Conservation (phyloP, 2,329 filamentous ascomycete genomes). For the Sclerotinia borealis region DNA sequence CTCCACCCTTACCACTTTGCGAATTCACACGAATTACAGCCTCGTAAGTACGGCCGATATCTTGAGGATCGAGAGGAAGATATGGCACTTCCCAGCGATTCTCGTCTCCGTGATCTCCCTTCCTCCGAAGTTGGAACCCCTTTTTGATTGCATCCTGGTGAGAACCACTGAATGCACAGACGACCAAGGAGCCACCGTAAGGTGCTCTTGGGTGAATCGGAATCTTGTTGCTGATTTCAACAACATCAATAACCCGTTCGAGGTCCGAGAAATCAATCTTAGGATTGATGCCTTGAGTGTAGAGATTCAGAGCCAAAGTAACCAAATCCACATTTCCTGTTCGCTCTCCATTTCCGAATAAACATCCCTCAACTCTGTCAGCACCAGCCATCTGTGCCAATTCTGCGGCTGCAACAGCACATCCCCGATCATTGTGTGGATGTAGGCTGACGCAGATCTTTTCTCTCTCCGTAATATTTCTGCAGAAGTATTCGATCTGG, state of each 20-base stretch:
- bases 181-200: slow-evolving; percentile 87
- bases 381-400: slow-evolving; percentile 94
- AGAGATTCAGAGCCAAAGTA: slow-evolving; percentile 86
- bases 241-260: slow-evolving; percentile 75
- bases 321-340: slow-evolving; percentile 95
- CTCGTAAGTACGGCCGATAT: slow-evolving; percentile 96
- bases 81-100: slow-evolving; percentile 80
- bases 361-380: slow-evolving; percentile 86
- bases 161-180: slow-evolving; percentile 83
- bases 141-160: slow-evolving; percentile 98
- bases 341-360: slow-evolving; percentile 92
- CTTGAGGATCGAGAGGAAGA: slow-evolving; percentile 83
- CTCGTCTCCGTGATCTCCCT: slow-evolving; percentile 36
- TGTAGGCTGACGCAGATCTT: slow-evolving; percentile 87
- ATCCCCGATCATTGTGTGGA: slow-evolving; percentile 91
- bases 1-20: slow-evolving; percentile 89
- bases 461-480: slow-evolving; percentile 74
- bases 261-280: slow-evolving; percentile 90
- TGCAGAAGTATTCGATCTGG: slow-evolving; percentile 93
- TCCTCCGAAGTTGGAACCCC: slow-evolving; percentile 68
- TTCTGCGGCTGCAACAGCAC: slow-evolving; percentile 82
- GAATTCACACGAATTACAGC: slow-evolving; percentile 97
- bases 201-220: slow-evolving; percentile 84
- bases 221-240: slow-evolving; percentile 92
- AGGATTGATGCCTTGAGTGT: slow-evolving; percentile 84